phyloP scores from a whole-genome alignment of 2,329 filamentous ascomycete species.

The Pleurostoma richardsiae region DNA sequence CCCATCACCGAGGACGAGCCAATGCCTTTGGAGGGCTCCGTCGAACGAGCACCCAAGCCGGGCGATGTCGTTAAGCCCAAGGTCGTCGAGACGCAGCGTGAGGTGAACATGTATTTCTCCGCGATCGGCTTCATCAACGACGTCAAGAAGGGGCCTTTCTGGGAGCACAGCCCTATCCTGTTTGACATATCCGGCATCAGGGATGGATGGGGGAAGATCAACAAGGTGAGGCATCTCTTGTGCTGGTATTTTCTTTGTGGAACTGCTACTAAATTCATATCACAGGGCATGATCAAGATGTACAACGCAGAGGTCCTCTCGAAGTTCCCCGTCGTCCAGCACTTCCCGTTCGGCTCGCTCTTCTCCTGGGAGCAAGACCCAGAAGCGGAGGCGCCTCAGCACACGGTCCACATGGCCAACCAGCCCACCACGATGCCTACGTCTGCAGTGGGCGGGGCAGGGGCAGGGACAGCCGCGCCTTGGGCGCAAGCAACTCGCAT shows the following conservation, averaged over 20 bases:
- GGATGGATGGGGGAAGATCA: constrained; percentile 97
- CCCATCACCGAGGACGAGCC: constrained; percentile 59
- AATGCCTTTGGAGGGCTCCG: constrained; percentile 75
- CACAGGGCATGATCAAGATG: constrained; percentile 98
- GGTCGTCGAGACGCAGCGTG: constrained; percentile 61
- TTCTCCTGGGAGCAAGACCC: constrained; percentile 72
- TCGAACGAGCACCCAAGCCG: constrained; percentile 66
- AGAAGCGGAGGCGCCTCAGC: constrained; percentile 40
- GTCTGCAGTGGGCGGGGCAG: constrained; percentile 13
- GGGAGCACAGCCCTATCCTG: constrained; percentile 92
- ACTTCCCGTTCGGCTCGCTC: constrained; percentile 80
- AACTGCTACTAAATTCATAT: neutral
- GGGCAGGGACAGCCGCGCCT: constrained; percentile 33
- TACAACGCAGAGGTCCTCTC: constrained; percentile 93
- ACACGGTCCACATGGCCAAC: constrained; percentile 53
- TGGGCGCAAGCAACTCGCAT: constrained; percentile 38
- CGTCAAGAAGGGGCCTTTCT: constrained; percentile 94
- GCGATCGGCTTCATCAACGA: constrained; percentile 96
- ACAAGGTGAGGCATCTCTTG: constrained; percentile 51
- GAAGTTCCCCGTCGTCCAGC: constrained; percentile 98
- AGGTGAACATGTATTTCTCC: constrained; percentile 83
- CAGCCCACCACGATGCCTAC: constrained; percentile 35
- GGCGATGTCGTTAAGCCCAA: constrained; percentile 59
- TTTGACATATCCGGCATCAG: constrained; percentile 91
- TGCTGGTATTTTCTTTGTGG: too few relatives aligned